Evolutionary conservation across 1,284 basidiomycete species (phyloP), one percentile per base, ranked within the genome.

Genomic region (Ustilago xerochloae): DNA sequence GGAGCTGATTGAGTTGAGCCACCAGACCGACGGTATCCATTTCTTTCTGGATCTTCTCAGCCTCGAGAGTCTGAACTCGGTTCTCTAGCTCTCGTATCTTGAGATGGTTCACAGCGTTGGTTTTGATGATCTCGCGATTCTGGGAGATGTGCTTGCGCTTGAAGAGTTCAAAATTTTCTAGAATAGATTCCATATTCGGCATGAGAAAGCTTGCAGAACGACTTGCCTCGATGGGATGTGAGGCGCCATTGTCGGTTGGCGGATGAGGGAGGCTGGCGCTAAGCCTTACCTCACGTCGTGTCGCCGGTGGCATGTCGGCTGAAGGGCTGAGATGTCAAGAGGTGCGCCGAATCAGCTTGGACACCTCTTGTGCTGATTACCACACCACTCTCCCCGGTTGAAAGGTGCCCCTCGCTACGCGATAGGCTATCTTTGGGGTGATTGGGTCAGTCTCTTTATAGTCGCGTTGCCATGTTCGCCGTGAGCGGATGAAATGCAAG

Each of bases 101-200:
- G 32, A 80, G 46, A 48, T 81, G 78, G 0, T 68, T 59, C 0
- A 76, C 36, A 16, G 81, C 73, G 32, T 83, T 83, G 47, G 76
- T 61, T 52, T 80, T 82, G 57, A 83, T 82, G 60, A 83, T 77
- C 38, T 83, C 80, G 32, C 81, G 65, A 46, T 83, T 83, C 49
- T 83, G 81, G 12, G 79, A 70, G 15, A 82, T 80, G 56, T 83
- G 81, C 62, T 83, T 83, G 18, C 81, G 80, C 46, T 78, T 80
- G 62, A 80, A 66, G 18, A 59, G 80, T 56, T 82, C 80, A 58
- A 82, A 81, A 54, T 82, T 75, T 8, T 79, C 78, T 18, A 82
- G 69, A 58, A 82, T 80, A 59, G 78, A 62, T 18, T 81, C 81
- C 43, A 82, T 63, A 51, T 76, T 77, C 46, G 75, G 63, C 13